Percentiles rank a stretch among this genome's conserved stretches.
Conservation (phyloP, 768 basidiomycete genomes). For the Rhodocollybia butyracea region DNA sequence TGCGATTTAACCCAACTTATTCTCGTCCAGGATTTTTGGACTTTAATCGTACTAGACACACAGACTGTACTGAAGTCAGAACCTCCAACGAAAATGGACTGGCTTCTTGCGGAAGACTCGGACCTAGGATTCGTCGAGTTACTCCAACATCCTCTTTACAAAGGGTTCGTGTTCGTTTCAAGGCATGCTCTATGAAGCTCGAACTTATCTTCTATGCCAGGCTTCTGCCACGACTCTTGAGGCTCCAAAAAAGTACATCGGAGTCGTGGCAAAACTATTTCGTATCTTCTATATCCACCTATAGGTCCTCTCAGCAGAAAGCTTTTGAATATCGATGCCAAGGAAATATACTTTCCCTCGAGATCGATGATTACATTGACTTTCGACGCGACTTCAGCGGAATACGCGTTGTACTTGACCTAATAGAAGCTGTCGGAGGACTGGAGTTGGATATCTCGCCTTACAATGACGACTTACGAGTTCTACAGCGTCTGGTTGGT, state of each 20-base stretch:
- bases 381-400: conserved; percentile 48
- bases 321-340: conserved; percentile 22
- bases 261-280: background rate
- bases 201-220: background rate
- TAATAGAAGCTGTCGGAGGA: conserved; percentile 53
- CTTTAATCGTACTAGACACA: conserved; percentile 36
- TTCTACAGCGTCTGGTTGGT: conserved; percentile 37
- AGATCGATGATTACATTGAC: conserved; percentile 47
- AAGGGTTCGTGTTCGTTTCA: background rate
- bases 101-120: conserved; percentile 14
- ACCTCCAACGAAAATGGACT: conserved; percentile 14
- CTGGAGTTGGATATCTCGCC: conserved; percentile 30
- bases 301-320: conserved; percentile 29
- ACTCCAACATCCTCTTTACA: background rate
- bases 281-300: conserved; percentile 27
- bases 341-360: conserved; percentile 34
- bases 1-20: conserved; percentile 56
- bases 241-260: background rate
- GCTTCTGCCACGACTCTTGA: background rate
- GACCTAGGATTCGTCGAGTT: background rate
- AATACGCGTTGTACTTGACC: conserved; percentile 43
- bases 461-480: conserved; percentile 22
- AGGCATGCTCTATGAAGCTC: background rate
- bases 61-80: conserved; percentile 20
- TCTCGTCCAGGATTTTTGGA: conserved; percentile 48